phyloP scores from a whole-genome alignment of 768 basidiomycete genomes.

The Boletus rubroflammeus region DNA sequence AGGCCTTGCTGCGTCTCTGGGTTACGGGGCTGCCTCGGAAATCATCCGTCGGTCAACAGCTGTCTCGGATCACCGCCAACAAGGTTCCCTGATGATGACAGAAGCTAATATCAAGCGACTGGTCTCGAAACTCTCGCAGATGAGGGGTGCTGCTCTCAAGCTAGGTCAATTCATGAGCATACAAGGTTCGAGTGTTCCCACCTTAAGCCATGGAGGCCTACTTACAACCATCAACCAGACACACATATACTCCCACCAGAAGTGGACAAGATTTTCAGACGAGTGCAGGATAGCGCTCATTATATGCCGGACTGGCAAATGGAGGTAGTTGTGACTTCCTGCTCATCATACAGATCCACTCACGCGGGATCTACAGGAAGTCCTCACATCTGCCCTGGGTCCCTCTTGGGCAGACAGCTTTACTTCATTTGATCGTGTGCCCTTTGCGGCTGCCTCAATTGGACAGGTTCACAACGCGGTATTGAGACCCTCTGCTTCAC shows the following conservation, averaged over 20 bases:
- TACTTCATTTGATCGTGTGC: conserved; percentile 71
- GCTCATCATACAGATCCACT: neutral
- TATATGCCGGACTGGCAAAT: conserved; percentile 99
- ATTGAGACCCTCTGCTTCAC: conserved; percentile 49
- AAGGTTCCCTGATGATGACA: conserved; percentile 72
- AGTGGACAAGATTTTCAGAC: conserved; percentile 80
- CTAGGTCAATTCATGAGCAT: conserved; percentile 97
- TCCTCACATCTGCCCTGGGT: conserved; percentile 72
- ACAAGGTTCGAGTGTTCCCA: conserved; percentile 52
- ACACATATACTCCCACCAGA: conserved; percentile 85
- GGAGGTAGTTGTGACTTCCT: conserved; percentile 53
- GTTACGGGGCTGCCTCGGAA: conserved; percentile 88
- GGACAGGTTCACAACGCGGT: conserved; percentile 89
- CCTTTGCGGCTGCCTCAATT: conserved; percentile 94
- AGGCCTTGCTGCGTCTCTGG: conserved; percentile 90
- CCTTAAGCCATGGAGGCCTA: neutral
- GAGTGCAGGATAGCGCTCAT: conserved; percentile 93
- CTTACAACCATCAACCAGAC: conserved; percentile 45
- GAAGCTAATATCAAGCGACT: conserved; percentile 88
- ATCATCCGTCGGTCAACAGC: conserved; percentile 65
- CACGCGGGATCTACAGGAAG: conserved; percentile 43
- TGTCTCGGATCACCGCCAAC: conserved; percentile 29
- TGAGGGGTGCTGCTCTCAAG: conserved; percentile 96
- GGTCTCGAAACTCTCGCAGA: conserved; percentile 88
- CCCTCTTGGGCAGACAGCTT: conserved; percentile 71